A percentile compares a stretch with the other conserved stretches of the same genome.
Evolutionary conservation across 2,329 filamentous ascomycete species (phyloP).

Genomic region (Hawksworthiomyces lignivorus): DNA sequence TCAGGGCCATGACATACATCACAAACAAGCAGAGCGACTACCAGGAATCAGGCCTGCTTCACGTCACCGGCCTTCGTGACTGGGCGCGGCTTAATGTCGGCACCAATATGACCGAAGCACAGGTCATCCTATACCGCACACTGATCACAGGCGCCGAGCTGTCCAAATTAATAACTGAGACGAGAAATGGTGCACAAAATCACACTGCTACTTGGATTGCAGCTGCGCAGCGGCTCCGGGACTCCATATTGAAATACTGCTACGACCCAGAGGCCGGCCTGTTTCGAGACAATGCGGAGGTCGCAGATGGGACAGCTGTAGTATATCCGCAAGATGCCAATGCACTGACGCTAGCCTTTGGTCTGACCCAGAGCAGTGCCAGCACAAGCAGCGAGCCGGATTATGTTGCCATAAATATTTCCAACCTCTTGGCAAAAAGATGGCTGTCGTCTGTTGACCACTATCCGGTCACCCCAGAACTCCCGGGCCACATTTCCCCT

Average conservation of each 20-base stretch:
- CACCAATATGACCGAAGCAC: constrained; percentile 42
- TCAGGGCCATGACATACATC: constrained; percentile 23
- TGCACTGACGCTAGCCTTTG: constrained; percentile 44
- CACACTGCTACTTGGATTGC: constrained; percentile 30
- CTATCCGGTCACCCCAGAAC: constrained; percentile 45
- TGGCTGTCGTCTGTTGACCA: constrained; percentile 33
- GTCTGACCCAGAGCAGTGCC: constrained; percentile 30
- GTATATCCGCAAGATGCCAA: constrained; percentile 56
- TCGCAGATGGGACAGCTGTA: constrained; percentile 33
- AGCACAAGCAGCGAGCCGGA: constrained; percentile 7
- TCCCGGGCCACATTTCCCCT: constrained; percentile 49
- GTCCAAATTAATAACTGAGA: constrained; percentile 38
- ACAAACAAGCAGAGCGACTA: constrained; percentile 17
- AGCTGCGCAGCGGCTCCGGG: constrained; percentile 32
- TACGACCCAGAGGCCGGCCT: constrained; percentile 41
- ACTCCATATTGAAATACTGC: constrained; percentile 37
- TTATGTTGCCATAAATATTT: constrained; percentile 11
- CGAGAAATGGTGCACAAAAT: constrained; percentile 22
- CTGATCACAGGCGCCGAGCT: constrained; percentile 44
- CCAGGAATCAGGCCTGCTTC: constrained; percentile 33
- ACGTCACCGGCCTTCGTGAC: constrained; percentile 42
- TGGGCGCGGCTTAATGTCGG: constrained; percentile 43
- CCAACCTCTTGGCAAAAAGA: constrained; percentile 27
- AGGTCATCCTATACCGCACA: constrained; percentile 47
- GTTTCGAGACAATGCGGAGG: constrained; percentile 44